phyloP scores from a whole-genome alignment of 495 filamentous ascomycete genomes.

The Trichoderma virens region DNA sequence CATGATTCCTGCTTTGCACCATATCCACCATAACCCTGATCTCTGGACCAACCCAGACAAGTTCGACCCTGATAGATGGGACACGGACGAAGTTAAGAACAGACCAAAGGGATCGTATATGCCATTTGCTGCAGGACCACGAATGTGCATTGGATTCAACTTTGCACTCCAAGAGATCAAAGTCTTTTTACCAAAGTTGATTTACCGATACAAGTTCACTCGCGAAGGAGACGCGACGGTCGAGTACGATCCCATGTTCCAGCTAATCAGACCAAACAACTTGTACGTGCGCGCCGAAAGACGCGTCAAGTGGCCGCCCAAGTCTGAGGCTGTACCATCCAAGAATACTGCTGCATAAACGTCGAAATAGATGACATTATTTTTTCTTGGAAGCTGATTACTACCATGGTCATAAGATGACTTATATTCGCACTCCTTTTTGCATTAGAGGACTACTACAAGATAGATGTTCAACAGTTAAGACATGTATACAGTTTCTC shows the following conservation, averaged over 20 bases:
- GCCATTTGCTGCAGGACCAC: slow-evolving; percentile 43
- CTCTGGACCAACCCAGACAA: slow-evolving; percentile 44
- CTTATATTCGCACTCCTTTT: no score
- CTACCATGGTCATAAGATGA: no score
- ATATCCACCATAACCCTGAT: slow-evolving; percentile 46
- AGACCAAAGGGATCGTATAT: slow-evolving; percentile 38
- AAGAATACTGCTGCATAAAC: background rate
- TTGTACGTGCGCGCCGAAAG: slow-evolving; percentile 43
- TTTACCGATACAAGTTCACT: slow-evolving; percentile 45
- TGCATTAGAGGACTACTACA: no score
- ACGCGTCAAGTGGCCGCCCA: slow-evolving; percentile 36
- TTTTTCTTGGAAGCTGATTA: no score
- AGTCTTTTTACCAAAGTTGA: slow-evolving; percentile 41
- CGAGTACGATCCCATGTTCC: slow-evolving; percentile 50
- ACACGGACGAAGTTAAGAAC: slow-evolving; percentile 18
- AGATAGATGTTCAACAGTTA: no score
- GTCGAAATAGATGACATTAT: no score
- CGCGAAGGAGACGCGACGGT: slow-evolving; percentile 27
- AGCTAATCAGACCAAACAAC: slow-evolving; percentile 47
- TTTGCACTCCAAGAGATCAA: slow-evolving; percentile 50
- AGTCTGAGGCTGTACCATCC: background rate
- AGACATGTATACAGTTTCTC: no score
- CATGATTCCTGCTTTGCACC: slow-evolving; percentile 41
- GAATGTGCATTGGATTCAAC: slow-evolving; percentile 53
- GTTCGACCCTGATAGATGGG: slow-evolving; percentile 51